Evolutionary conservation across 2,329 filamentous ascomycete genomes (phyloP), one percentile per base, ranked within the genome.

Genomic region (Aspergillus puulaauensis): DNA sequence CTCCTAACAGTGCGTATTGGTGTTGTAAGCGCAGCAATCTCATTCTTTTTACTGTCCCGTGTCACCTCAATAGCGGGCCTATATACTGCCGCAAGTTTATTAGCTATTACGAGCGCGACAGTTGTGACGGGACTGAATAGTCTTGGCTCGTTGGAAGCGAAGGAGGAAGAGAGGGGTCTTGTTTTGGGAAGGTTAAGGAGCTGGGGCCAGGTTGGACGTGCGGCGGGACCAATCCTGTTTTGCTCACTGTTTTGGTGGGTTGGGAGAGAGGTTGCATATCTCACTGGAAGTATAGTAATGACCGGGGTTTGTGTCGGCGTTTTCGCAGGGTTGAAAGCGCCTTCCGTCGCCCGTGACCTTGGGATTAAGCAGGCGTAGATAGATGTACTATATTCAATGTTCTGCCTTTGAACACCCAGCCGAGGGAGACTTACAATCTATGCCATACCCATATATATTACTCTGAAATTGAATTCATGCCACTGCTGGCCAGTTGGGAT

Each of bases 231-330:
- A 0, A 74, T 99, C 4, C 77, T 96, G 37, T 99, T 99, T 72
- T 98, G 95, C 61, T 91, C 91, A 49, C 80, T 99, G 56, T 99
- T 99, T 78, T 99, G 95, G 95, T 99, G 95, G 95, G 93, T 91
- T 6, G 95, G 95, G 0, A 82, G 95, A 47, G 89, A 96, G 70
- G 82, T 87, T 11, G 95, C 95, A 2, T 99, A 98, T 74, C 82
- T 80, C 1, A 82, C 91, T 66, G 95, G 95, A 4, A 90, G 91
- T 0, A 81, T 85, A 12, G 92, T 91, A 5, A 96, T 98, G 79
- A 75, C 90, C 5, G 85, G 81, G 1, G 93, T 98, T 11, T 83
- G 84, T 45, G 82, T 81, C 11, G 75, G 91, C 23, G 91, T 89
- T 0, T 89, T 96, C 71, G 82, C 84, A 19, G 84, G 83, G 0